Evolutionary conservation across 495 filamentous ascomycete genomes (phyloP), one percentile per base, ranked within the genome.

Genomic region (Tuber calosporum): DNA sequence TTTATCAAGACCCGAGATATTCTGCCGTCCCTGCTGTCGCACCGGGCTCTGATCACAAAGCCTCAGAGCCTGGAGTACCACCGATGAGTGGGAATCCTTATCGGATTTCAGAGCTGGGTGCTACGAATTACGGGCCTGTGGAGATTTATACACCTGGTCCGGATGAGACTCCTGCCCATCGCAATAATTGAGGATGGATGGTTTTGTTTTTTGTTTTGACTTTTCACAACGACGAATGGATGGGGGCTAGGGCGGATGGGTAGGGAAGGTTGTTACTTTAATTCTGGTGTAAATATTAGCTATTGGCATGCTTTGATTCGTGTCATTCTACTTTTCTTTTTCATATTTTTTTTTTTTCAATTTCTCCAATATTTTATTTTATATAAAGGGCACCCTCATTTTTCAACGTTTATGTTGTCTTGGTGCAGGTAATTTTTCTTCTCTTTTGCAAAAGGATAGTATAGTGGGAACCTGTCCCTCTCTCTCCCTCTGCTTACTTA

Each of bases 111-210:
- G 79, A 81, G 76, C 36, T 79, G 66, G 72, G 69, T 43, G 72
- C 68, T 42, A 26, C 17, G 41, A 72, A 69, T 19, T 80, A 74
- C 37, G 79, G 75, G 19, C 79, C 79, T 0, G 80, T 81, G 7
- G 80, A 81, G 68, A 81, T 81, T 13, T 81, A 81, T 66, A 81
- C 80, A 8, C 76, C 79, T 0, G 79, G 76, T 2, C 71, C 75
- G 26, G 79, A 79, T n/a, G 76, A 81, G 15, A 73, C 70, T 38
- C 75, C 75, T 17, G 67, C 41, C 37, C 69, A 70, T 45, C 69
- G 43, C 62, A 73, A 38, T 74, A 62, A 67, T 68, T 17, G 8
- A 42, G 11, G 0, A 17, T 5, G n/a, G 30, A 67, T 69, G 22
- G 30, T 62, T 20, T 48, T 70, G 17, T 66, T 69, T 58, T 69